A percentile compares a stretch with the other conserved stretches of the same genome.
Evolutionary conservation across 345 rosid genomes (phyloP).

Genomic region (Populus deltoides): DNA sequence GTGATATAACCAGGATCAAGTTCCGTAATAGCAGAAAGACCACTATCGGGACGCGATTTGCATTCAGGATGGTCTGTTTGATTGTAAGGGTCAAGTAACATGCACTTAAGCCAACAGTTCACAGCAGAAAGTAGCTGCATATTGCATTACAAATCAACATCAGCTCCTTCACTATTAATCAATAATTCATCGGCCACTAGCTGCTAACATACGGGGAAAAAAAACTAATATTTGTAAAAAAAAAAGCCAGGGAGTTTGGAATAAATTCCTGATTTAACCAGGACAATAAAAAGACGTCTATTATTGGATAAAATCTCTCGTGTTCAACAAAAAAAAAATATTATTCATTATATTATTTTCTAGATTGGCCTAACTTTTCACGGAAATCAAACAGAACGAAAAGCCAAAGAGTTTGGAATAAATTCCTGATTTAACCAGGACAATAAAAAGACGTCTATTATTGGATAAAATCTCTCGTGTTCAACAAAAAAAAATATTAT

Average conservation of each 20-base stretch:
- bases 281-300: not conserved
- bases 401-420: not conserved
- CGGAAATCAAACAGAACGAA: not conserved
- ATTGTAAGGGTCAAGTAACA: conserved; percentile 85
- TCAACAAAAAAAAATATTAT: not conserved
- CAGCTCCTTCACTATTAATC: conserved; percentile 2
- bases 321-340: not conserved
- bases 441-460: not conserved
- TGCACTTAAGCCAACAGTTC: conserved; percentile 97
- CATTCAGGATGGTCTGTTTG: conserved; percentile 98
- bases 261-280: no score
- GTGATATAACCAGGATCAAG: conserved; percentile 97
- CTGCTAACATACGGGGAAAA: not conserved
- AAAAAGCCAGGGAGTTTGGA: not conserved
- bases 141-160: not conserved
- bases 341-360: no score
- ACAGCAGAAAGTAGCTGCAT: conserved; percentile 94
- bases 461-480: not conserved
- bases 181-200: not conserved
- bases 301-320: not conserved
- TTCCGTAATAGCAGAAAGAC: conserved; percentile 94
- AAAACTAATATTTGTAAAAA: not conserved
- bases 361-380: no score
- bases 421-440: not conserved
- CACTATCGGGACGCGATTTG: conserved; percentile 90